Base-by-base conservation (phyloP, 1,284 basidiomycete genomes). In the Puccinia sorghi region DNA sequence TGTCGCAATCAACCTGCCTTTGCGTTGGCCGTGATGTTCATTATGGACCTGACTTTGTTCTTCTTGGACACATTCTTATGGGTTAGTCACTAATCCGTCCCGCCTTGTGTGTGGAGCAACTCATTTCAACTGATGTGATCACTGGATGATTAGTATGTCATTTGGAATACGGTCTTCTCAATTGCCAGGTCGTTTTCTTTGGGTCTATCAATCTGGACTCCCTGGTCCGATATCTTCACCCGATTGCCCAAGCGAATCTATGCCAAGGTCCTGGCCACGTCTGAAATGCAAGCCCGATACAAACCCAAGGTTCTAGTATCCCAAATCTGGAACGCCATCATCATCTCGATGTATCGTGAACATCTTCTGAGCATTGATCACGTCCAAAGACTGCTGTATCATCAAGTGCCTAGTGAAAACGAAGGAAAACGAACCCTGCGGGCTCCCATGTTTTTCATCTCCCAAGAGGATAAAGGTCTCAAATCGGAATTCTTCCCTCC, bases 331-430 rank as follows among this genome's bases (percentile, higher is more conserved):
- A 97, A 97, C 84, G 94, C 94, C 52, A 90, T 97, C 86, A 96
- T 97, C 86, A 97, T 97, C 81, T 97, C 94, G n/a, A 97, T 97
- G 94, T 97, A 97, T 85, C 91, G 94, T 83, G 94, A 97, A 85
- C 94, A 97, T 84, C 85, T 97, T n/a, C 87, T 97, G 54, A 74
- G 71, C 37, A 78, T 78, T 20, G 76, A 78, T 43, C 76, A 78
- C 22, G 76, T 78, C 8, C 76, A 78, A 54, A 54, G 76, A 46
- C 43, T 78, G 27, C 46, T 69, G 17, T 97, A 97, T 83, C 95
- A 97, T 84, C 94, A 97, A 85, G 92, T 97, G 48, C 92, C 94
- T 80, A 90, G 90, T 32, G 88, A 88, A 20, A 89, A 90, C 67
- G 92, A 92, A 81, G 93, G 93, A 70, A 90, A 93, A 81, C 90